Conservation (phyloP, 257 asterid species). For the Capsicum rhomboideum region DNA sequence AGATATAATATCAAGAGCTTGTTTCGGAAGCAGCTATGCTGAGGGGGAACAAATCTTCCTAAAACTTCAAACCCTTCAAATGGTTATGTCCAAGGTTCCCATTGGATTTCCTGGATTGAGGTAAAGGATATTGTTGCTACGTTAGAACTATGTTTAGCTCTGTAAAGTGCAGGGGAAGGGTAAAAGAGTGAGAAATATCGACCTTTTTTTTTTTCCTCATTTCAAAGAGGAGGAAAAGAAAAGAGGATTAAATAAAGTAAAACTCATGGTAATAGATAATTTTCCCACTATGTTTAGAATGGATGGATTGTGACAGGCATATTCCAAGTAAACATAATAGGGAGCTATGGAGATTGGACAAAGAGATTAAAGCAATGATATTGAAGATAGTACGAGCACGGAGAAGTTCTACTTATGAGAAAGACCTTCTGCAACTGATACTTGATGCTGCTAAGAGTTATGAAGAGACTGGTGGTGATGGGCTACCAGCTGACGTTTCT, state of each 20-base stretch:
- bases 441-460: slow-evolving; percentile 45
- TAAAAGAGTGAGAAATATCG: background rate
- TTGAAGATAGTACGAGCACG: slow-evolving; percentile 34
- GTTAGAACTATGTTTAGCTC: background rate
- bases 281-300: background rate
- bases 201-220: background rate
- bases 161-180: background rate
- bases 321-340: slow-evolving; percentile 49
- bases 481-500: slow-evolving; percentile 27
- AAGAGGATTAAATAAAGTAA: background rate
- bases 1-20: slow-evolving; percentile 63
- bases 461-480: slow-evolving; percentile 20
- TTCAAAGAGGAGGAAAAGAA: background rate
- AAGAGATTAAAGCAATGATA: slow-evolving; percentile 48
- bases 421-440: slow-evolving; percentile 46
- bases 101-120: slow-evolving; percentile 69
- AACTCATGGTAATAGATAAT: background rate
- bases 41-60: slow-evolving; percentile 47
- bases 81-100: slow-evolving; percentile 41
- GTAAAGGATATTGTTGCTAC: slow-evolving; percentile 15
- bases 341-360: slow-evolving; percentile 47
- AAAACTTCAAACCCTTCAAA: slow-evolving; percentile 50
- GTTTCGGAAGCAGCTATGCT: slow-evolving; percentile 61
- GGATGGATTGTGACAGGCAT: slow-evolving; percentile 36
- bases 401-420: slow-evolving; percentile 20